Conservation (phyloP, 2,329 filamentous ascomycete species). For the Aspergillus piperis region DNA sequence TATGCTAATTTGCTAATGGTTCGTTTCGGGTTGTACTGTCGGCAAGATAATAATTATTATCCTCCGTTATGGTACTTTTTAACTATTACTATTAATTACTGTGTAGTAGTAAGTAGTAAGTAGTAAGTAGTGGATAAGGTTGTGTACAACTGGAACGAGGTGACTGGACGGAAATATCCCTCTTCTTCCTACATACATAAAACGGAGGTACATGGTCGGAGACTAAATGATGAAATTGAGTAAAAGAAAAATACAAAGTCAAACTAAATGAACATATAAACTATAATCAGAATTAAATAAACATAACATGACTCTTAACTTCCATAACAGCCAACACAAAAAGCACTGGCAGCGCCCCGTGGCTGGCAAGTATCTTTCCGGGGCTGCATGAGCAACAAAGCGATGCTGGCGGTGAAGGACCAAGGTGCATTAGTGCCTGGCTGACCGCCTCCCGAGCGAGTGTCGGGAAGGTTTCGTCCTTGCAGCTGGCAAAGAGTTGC, state of each 20-base stretch:
- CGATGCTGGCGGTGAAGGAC: constrained; percentile 19
- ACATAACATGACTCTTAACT: neutral
- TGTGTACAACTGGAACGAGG: constrained; percentile 5
- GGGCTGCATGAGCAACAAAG: constrained; percentile 10
- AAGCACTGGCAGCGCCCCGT: constrained; percentile 9
- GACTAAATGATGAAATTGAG: neutral
- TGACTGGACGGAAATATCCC: neutral
- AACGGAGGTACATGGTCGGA: neutral
- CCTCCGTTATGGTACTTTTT: neutral
- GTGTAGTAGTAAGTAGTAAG: no score
- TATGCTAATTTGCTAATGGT: neutral
- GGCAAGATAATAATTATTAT: neutral
- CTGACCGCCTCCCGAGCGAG: constrained; percentile 34
- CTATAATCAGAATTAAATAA: neutral
- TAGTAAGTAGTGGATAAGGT: neutral
- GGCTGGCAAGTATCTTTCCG: constrained; percentile 11
- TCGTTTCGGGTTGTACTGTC: neutral
- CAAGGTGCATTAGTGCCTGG: constrained; percentile 16
- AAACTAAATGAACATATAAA: neutral
- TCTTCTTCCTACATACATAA: neutral
- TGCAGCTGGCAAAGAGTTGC: constrained; percentile 22
- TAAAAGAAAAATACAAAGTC: neutral
- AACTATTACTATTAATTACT: no score
- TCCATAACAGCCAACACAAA: neutral
- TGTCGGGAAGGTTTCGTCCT: constrained; percentile 29